These are phyloP conservation scores for Fusarium sambucinum DNA, from an alignment of 2,329 filamentous ascomycete genomes.

Conservation along the genomic window DNA sequence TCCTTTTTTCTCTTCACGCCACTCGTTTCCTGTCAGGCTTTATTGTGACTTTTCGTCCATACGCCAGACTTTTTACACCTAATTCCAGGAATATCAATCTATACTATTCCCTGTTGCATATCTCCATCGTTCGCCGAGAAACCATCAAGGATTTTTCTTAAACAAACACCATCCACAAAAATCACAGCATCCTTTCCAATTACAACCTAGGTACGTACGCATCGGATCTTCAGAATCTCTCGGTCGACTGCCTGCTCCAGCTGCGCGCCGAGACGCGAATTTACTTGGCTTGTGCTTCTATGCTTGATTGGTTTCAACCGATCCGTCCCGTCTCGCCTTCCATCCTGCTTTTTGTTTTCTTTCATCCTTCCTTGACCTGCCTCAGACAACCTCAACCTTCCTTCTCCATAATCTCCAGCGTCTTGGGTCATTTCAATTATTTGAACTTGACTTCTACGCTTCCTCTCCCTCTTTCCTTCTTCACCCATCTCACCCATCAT, in stretches of 20 bases:
- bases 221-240: constrained; percentile 21
- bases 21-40: constrained; percentile 54
- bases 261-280: constrained; percentile 40
- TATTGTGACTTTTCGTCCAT: constrained; percentile 45
- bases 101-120: constrained; percentile 25
- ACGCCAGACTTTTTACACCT: constrained; percentile 41
- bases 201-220: constrained; percentile 44
- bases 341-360: constrained; percentile 38
- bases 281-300: constrained; percentile 38
- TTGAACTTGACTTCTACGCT: constrained; percentile 27
- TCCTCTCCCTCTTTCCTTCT: background rate
- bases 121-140: constrained; percentile 44
- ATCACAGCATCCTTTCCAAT: constrained; percentile 35
- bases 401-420: constrained; percentile 17
- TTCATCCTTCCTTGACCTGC: constrained; percentile 14
- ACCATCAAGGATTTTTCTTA: constrained; percentile 26
- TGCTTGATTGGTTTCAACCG: constrained; percentile 32
- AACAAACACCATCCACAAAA: constrained; percentile 37
- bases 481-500: constrained; percentile 12
- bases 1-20: constrained; percentile 54
- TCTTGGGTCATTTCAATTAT: constrained; percentile 19
- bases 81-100: constrained; percentile 43
- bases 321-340: constrained; percentile 12
- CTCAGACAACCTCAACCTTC: constrained; percentile 22
- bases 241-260: constrained; percentile 25